phyloP scores from a whole-genome alignment of 768 basidiomycete genomes.

The Calocybe cyanea region DNA sequence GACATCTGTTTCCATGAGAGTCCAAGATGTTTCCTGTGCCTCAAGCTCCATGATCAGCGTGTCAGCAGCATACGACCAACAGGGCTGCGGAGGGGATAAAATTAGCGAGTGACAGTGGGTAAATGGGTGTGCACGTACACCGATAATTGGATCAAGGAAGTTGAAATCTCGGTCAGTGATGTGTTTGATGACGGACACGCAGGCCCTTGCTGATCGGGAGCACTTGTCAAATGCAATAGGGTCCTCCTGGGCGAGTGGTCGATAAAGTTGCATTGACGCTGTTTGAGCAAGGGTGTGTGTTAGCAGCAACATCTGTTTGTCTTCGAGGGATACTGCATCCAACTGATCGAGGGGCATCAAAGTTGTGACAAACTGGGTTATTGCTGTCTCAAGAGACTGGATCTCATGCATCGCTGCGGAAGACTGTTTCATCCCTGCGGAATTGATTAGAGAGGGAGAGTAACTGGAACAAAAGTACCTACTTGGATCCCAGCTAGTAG shows the following conservation, averaged over 20 bases:
- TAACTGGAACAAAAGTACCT: conserved; percentile 18
- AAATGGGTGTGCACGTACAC: conserved; percentile 40
- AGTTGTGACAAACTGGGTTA: conserved; percentile 59
- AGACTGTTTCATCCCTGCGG: conserved; percentile 40
- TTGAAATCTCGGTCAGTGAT: conserved; percentile 62
- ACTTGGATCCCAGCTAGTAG: conserved; percentile 62
- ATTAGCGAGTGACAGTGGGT: conserved; percentile 3
- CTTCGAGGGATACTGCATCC: conserved; percentile 48
- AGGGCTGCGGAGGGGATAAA: conserved; percentile 40
- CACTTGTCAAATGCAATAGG: conserved; percentile 63
- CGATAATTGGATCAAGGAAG: conserved; percentile 75
- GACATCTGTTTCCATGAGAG: conserved; percentile 54
- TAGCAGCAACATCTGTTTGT: conserved; percentile 56
- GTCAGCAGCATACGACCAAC: conserved; percentile 70
- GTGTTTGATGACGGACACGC: conserved; percentile 57
- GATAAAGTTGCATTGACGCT: conserved; percentile 63
- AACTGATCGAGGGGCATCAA: conserved; percentile 65
- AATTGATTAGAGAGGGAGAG: background rate
- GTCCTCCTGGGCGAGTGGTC: conserved; percentile 57
- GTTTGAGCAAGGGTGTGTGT: conserved; percentile 65
- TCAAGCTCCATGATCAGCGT: conserved; percentile 65
- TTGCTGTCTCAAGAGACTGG: conserved; percentile 58
- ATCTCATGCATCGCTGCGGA: conserved; percentile 54
- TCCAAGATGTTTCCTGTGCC: conserved; percentile 60
- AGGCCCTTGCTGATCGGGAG: conserved; percentile 56